These are phyloP conservation scores for Torulaspora microellipsoides DNA, from an alignment of 805 yeast species.

Conservation along the genomic window DNA sequence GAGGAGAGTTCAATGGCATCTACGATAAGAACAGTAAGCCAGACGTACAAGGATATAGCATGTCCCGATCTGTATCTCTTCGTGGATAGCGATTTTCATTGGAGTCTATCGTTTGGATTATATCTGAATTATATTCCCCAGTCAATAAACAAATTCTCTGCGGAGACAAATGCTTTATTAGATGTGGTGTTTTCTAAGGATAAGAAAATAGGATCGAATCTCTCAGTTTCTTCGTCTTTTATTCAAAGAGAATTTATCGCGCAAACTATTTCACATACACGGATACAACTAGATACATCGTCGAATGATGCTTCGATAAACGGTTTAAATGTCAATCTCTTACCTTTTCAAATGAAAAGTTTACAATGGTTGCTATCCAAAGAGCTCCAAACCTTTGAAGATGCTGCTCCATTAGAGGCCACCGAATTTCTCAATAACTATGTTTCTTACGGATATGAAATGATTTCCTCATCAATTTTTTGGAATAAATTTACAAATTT, in stretches of 20 bases:
- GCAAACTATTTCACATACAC: slow-evolving; percentile 24
- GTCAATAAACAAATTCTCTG: slow-evolving; percentile 24
- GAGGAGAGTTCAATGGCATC: no score
- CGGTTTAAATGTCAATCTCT: slow-evolving; percentile 17
- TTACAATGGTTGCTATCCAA: slow-evolving; percentile 33
- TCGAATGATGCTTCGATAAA: slow-evolving; percentile 1
- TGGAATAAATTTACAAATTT: slow-evolving; percentile 36
- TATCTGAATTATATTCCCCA: slow-evolving; percentile 11
- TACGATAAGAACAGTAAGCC: slow-evolving; percentile 6
- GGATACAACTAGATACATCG: slow-evolving; percentile 7
- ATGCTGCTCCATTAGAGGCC: slow-evolving; percentile 6
- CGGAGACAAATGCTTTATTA: slow-evolving; percentile 21
- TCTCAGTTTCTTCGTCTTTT: slow-evolving; percentile 11
- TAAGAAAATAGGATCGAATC: not conserved
- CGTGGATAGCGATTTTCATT: slow-evolving; percentile 2
- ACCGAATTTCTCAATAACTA: slow-evolving; percentile 21
- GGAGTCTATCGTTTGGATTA: slow-evolving; percentile 11
- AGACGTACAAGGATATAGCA: slow-evolving; percentile 9
- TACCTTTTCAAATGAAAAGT: slow-evolving; percentile 32
- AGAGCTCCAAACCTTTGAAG: slow-evolving; percentile 12
- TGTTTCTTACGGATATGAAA: slow-evolving; percentile 30
- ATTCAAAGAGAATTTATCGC: slow-evolving; percentile 27
- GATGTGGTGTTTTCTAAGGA: slow-evolving; percentile 20
- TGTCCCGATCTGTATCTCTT: slow-evolving; percentile 4
- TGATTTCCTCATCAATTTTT: slow-evolving; percentile 13